Conservation (phyloP, 495 filamentous ascomycete genomes). For the Aspergillus ostianus region DNA sequence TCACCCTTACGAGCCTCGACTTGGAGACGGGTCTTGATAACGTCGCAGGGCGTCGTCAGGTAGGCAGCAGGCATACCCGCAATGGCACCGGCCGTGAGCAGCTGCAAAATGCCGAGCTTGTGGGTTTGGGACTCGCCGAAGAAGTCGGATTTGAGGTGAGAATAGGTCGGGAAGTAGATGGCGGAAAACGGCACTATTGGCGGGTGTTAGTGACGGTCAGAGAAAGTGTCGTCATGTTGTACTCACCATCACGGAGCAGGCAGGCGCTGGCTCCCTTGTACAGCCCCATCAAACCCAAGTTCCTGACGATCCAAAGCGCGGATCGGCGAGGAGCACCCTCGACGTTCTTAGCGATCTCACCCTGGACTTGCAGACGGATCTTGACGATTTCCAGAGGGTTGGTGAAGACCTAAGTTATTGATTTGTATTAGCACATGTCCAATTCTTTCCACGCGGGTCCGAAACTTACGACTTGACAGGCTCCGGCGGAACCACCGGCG, state of each 20-base stretch:
- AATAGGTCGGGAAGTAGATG: constrained; percentile 98
- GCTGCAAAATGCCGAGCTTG: constrained; percentile 87
- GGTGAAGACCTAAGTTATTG: constrained; percentile 70
- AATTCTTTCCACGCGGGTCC: neutral
- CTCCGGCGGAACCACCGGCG: constrained; percentile 88
- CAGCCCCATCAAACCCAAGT: constrained; percentile 89
- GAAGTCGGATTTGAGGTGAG: constrained; percentile 86
- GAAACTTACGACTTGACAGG: constrained; percentile 86
- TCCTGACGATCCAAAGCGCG: constrained; percentile 95
- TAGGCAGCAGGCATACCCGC: constrained; percentile 99
- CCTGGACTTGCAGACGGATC: constrained; percentile 96
- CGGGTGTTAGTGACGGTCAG: constrained; percentile 15
- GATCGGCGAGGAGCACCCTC: constrained; percentile 82
- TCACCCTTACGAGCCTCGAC: constrained; percentile 97
- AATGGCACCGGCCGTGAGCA: constrained; percentile 92
- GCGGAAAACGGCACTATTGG: constrained; percentile 82
- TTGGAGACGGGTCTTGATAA: constrained; percentile 97
- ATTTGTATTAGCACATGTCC: neutral
- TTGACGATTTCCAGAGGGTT: constrained; percentile 99
- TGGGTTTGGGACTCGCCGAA: constrained; percentile 90
- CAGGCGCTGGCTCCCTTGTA: constrained; percentile 98
- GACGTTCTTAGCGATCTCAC: constrained; percentile 86
- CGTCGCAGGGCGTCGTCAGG: constrained; percentile 94
- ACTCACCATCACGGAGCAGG: constrained; percentile 74
- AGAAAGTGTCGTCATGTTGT: neutral